Base-by-base conservation (phyloP, 345 rosid genomes). In the Alliaria petiolata region DNA sequence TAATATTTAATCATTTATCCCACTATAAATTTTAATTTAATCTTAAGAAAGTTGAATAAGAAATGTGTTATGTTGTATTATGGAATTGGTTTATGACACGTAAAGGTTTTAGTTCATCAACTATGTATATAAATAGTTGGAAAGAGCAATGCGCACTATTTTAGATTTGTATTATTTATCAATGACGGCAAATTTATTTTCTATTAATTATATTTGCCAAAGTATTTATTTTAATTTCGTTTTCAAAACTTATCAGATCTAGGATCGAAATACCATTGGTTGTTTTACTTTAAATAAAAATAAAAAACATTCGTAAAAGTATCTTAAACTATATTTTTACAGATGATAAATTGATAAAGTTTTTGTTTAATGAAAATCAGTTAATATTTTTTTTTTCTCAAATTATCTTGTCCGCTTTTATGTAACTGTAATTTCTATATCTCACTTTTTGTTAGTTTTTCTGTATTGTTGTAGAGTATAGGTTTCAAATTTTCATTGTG, bases 101-200 rank as follows among this genome's bases (percentile, higher is more conserved):
- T 75, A 15, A 67, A 75, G 53, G 49, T 52, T 52, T 43, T 75
- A 26, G 65, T 68, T 75, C 43, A 68, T 43, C 74, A 67, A 61
- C 58, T 53, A 34, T 16, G 44, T 61, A 49, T 25, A 49, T 58
- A 50, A 50, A 53, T 33, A 62, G 70, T 72, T 64, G 67, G 65
- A 49, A 55, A 38, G 54, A 42, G 38, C 72, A 49, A 4, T 31
- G 67, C 60, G 47, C 55, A 62, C 46, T 45, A 53, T 53, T 44
- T 53, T 40, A 15, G 35, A 40, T 50, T 65, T 39, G 46, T 16
- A 19, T 38, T 46, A 6, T 70, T 47, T 49, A 16, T 49, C 42
- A 39, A 30, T 50, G 40, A 49, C 52, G 42, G 67, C 60, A 35
- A 42, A 61, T 49, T 19, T 25, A 13, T 8, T 35, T 5, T 7